These are phyloP conservation scores for Blastobotrys serpentis DNA, from an alignment of 1,139 yeast genomes.

Conservation along the genomic window DNA sequence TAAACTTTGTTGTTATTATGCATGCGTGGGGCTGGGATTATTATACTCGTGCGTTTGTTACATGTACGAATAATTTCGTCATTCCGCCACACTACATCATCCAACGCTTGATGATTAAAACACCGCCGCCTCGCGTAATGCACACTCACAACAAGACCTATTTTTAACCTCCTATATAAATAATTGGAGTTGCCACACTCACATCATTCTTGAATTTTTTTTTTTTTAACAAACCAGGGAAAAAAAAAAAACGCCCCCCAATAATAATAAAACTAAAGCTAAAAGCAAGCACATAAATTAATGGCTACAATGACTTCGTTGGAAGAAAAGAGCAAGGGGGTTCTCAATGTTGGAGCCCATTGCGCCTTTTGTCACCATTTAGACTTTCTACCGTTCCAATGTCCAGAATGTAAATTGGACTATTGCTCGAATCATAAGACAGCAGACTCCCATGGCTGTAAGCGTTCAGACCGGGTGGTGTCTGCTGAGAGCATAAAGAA, in stretches of 20 bases:
- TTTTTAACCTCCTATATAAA: neutral
- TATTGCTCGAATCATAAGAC: constrained; percentile 53
- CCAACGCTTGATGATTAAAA: neutral
- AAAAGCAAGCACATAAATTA: too few species aligned
- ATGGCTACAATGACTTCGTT: constrained; percentile 8
- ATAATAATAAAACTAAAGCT: too few species aligned
- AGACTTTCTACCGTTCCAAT: constrained; percentile 58
- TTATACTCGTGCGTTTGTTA: too few species aligned
- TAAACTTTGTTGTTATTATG: too few species aligned
- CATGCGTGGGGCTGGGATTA: too few species aligned
- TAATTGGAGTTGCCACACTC: neutral
- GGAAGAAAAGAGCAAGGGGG: constrained; percentile 36
- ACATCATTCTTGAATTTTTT: neutral
- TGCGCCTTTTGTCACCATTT: constrained; percentile 50
- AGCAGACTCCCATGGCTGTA: constrained; percentile 48
- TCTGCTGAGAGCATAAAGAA: neutral
- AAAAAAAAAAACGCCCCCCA: too few species aligned
- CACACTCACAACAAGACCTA: neutral
- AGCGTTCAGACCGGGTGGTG: constrained; percentile 10
- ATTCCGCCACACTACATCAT: neutral
- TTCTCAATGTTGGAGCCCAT: constrained; percentile 56
- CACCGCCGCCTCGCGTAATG: constrained; percentile 2
- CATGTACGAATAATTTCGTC: neutral
- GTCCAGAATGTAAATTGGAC: constrained; percentile 49
- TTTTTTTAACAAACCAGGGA: too few species aligned